Conservation (phyloP, 352 stramenopile species). For the Phytophthora kernoviae region DNA sequence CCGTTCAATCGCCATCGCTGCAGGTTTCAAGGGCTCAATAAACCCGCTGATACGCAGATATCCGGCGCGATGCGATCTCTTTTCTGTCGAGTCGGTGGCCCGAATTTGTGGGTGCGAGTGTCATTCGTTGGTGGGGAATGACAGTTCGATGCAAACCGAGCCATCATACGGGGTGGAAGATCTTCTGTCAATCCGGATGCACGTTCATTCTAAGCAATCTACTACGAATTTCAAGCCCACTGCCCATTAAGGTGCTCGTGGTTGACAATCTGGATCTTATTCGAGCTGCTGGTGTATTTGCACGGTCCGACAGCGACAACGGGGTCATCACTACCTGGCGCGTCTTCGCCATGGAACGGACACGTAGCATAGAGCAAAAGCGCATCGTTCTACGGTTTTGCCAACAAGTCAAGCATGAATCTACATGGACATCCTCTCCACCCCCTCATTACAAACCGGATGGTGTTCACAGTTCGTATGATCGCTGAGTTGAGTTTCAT, state of each 20-base stretch:
- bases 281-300: not conserved
- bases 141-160: constrained; percentile 18
- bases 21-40: constrained; percentile 18
- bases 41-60: constrained; percentile 15
- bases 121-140: constrained; percentile 1
- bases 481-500: not conserved
- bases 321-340: not conserved
- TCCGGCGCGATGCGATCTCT: constrained; percentile 1
- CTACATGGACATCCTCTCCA: constrained; percentile 1
- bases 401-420: constrained; percentile 9
- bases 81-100: not conserved
- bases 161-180: constrained; percentile 20
- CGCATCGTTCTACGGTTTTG: not conserved
- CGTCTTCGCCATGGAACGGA: constrained; percentile 4
- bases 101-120: constrained; percentile 29
- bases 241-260: constrained; percentile 1
- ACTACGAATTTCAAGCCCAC: not conserved
- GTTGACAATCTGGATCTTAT: constrained; percentile 9
- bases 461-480: not conserved
- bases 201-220: constrained; percentile 7
- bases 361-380: constrained; percentile 15
- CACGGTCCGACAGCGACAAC: constrained; percentile 10
- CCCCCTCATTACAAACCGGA: not conserved
- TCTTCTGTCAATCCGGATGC: constrained; percentile 19
- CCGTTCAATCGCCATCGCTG: not conserved